phyloP scores from a whole-genome alignment of 139 green algal species.

The Chlamydomonas sp. region DNA sequence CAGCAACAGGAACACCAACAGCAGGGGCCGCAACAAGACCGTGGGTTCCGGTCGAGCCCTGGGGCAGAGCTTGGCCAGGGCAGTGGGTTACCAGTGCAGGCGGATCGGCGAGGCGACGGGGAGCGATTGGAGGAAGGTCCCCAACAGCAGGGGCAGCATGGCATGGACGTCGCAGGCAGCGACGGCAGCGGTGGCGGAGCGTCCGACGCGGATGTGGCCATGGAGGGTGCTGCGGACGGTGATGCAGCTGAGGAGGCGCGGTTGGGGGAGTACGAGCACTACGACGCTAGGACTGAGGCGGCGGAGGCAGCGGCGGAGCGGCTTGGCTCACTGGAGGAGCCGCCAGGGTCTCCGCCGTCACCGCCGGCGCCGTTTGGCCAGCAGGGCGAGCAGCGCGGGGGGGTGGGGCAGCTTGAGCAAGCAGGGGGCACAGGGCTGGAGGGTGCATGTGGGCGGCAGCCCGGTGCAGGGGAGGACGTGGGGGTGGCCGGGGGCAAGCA shows the following conservation, averaged over 20 bases:
- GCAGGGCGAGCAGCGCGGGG: not conserved
- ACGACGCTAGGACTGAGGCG: conserved; percentile 9
- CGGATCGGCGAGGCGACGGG: no score
- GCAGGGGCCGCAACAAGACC: not conserved
- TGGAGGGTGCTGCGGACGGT: no score
- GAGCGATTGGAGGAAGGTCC: no score
- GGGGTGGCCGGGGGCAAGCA: no score
- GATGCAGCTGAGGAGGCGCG: not conserved
- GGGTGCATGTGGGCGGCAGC: no score
- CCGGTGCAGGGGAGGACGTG: no score
- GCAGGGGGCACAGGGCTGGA: no score
- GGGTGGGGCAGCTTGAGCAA: no score
- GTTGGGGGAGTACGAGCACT: conserved; percentile 16
- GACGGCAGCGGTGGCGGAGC: not conserved
- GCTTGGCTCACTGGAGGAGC: conserved; percentile 12
- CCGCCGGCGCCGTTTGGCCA: not conserved
- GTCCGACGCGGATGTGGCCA: not conserved
- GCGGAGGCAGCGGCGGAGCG: conserved; percentile 3
- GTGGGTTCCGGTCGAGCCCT: no score
- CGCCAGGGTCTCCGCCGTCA: conserved; percentile 6
- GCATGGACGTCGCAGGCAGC: not conserved
- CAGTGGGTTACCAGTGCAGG: no score
- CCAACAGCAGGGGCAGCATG: no score
- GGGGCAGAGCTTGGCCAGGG: no score
- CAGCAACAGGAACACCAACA: not conserved